These are phyloP conservation scores for Cercospora sojina DNA, from an alignment of 2,329 filamentous ascomycete genomes.

Conservation along the genomic window DNA sequence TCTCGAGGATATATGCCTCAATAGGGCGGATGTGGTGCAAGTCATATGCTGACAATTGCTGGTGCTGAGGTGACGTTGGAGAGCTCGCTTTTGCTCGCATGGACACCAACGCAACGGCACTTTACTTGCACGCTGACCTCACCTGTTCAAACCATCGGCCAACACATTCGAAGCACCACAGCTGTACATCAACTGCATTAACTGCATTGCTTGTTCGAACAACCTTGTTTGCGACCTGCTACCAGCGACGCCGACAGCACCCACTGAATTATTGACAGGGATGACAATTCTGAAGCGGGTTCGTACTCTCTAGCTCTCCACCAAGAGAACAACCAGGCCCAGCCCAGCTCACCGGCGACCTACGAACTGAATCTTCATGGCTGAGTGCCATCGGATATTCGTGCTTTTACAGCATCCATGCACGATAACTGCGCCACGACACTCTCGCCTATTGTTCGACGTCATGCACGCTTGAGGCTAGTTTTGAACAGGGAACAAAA, in stretches of 20 bases:
- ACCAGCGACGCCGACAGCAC: not conserved
- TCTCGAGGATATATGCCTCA: not conserved
- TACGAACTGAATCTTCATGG: not conserved
- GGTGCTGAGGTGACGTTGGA: not conserved
- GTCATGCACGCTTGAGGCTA: not conserved
- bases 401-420: not conserved
- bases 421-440: not conserved
- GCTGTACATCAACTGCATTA: not conserved
- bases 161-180: not conserved
- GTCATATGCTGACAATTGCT: not conserved
- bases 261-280: not conserved
- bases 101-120: not conserved
- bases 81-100: not conserved
- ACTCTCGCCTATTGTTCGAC: not conserved
- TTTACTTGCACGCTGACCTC: not conserved
- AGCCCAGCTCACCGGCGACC: not conserved
- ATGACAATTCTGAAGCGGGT: not conserved
- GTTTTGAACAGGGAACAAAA: not conserved
- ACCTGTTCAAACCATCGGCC: not conserved
- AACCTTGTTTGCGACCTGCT: not conserved
- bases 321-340: not conserved
- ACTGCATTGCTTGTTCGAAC: not conserved
- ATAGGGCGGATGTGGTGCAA: not conserved
- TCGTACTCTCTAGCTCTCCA: not conserved
- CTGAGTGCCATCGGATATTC: not conserved